Percentiles rank a stretch among this genome's conserved stretches.
Evolutionary conservation across 164 flowering plant species (phyloP).

Genomic region (Sextonia rubra): DNA sequence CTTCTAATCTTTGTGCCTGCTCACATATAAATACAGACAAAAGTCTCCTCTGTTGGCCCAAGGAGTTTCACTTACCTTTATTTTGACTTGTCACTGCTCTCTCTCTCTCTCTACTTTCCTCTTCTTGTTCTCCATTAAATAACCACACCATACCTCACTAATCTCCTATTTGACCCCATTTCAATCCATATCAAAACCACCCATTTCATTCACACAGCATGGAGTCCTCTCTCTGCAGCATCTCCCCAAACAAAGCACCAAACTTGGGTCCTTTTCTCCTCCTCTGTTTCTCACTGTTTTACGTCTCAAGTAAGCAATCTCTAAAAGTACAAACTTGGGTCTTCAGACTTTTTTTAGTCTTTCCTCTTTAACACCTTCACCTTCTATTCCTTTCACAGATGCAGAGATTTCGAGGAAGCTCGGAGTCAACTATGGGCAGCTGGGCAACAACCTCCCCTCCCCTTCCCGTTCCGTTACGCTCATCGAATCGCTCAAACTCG

Average conservation of each 20-base stretch:
- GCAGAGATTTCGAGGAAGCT: constrained; percentile 38
- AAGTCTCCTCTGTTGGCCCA: too few relatives aligned
- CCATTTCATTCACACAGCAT: not conserved
- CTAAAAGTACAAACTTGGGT: not conserved
- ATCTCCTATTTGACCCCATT: not conserved
- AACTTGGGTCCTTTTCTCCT: constrained; percentile 18
- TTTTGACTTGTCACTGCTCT: too few relatives aligned
- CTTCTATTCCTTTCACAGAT: constrained; percentile 30
- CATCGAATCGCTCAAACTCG: constrained; percentile 52
- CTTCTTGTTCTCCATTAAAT: not conserved
- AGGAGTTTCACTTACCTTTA: too few relatives aligned
- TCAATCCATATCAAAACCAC: not conserved
- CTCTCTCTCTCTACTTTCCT: too few relatives aligned
- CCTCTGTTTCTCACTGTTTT: constrained; percentile 12
- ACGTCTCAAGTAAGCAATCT: constrained; percentile 24
- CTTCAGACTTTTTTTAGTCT: not conserved
- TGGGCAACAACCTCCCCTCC: constrained; percentile 78
- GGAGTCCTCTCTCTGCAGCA: constrained; percentile 3
- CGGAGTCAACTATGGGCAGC: constrained; percentile 78
- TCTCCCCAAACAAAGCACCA: not conserved
- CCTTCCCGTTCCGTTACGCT: constrained; percentile 52
- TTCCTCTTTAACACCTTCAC: constrained; percentile 4
- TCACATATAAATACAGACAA: too few relatives aligned
- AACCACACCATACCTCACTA: not conserved
- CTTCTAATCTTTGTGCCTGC: too few relatives aligned